Evolutionary conservation across 1,139 yeast genomes (phyloP), one percentile per base, ranked within the genome.

Genomic region (Meyerozyma carpophila): DNA sequence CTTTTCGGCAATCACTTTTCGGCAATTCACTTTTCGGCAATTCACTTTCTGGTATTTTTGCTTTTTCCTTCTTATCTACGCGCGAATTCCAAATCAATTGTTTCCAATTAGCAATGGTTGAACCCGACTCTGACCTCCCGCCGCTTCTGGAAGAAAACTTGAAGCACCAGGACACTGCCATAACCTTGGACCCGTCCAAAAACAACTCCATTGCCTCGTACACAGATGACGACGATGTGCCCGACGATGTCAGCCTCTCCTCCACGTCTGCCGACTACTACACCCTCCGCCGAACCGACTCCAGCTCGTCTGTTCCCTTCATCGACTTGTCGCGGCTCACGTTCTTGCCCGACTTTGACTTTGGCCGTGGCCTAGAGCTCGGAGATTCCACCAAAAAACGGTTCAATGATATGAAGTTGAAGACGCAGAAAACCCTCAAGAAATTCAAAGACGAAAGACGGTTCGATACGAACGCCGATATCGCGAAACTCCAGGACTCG

Each of bases 271-370:
- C 21, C 8, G 38, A 34, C 21, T 11, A 16, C 31, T 31, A 37
- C 8, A 26, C 27, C 11, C 44, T 48, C 14, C 41, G 40, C 10
- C 42, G 75, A 39, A 60, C 64, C 41, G 68, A 69, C 44, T 68
- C 75, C 2, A 45, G 62, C 7, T 48, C 56, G n/a, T 66, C 74
- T 10, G 55, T 67, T 7, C 62, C 70, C 18, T 70, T 59, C 47
- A 58, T 70, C 21, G 77, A 72, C 47, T 52, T 73, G 40, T 59
- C 69, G 26, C 66, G 65, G 48, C 58, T 72, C 13, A 50, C 71
- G 32, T 62, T 71, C 47, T 56, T 67, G 43, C 68, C 63, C 27
- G 78, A 73, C 43, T 73, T 70, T 49, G 78, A 73, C 49, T 73
- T 71, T 52, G 77, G 77, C 5, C 49, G 67, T 40, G 70, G 68